Conservation (phyloP, 257 asterid genomes). For the Lycium ferocissimum region DNA sequence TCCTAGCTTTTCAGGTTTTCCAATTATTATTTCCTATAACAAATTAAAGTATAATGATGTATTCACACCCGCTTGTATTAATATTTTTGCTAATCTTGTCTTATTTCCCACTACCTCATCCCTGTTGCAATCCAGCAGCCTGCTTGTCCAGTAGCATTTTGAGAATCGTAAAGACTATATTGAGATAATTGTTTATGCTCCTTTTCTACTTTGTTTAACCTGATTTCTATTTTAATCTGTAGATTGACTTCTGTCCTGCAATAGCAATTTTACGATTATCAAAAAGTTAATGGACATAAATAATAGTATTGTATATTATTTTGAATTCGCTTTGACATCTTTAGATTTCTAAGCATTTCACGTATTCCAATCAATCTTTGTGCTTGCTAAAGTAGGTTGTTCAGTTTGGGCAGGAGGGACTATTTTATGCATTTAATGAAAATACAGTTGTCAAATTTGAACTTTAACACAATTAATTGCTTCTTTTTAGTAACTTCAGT, state of each 20-base stretch:
- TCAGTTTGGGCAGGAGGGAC: constrained; percentile 21
- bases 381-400: constrained; percentile 10
- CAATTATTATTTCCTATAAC: not conserved
- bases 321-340: not conserved
- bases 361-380: not conserved
- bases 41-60: not conserved
- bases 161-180: not conserved
- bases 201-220: constrained; percentile 18
- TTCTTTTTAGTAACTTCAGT: not conserved
- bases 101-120: not conserved
- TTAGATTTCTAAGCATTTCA: not conserved
- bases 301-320: constrained; percentile 14
- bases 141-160: constrained; percentile 10
- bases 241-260: not conserved
- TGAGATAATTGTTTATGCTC: not conserved
- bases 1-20: not conserved
- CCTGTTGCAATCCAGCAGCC: not conserved
- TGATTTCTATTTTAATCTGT: not conserved
- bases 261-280: not conserved
- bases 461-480: not conserved
- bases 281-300: constrained; percentile 17
- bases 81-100: constrained; percentile 4
- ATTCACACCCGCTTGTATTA: not conserved
- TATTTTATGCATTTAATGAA: not conserved
- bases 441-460: not conserved